Conservation (phyloP, 2,329 filamentous ascomycete genomes). For the Cytospora piceae region DNA sequence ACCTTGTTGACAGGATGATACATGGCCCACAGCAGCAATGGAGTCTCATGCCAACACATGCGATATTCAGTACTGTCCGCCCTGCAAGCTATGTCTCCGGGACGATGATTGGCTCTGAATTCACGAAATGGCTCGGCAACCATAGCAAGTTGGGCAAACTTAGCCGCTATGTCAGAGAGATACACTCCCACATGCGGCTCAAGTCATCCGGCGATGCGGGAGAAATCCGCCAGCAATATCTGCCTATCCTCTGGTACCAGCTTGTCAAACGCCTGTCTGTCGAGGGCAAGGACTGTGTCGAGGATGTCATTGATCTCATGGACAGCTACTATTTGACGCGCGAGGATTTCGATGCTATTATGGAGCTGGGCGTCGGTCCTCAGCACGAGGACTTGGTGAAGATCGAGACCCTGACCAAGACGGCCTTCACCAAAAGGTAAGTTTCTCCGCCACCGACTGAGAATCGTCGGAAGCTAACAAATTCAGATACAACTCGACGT, state of each 20-base stretch:
- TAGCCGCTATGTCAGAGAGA: conserved; percentile 82
- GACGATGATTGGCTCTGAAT: conserved; percentile 72
- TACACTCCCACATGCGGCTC: conserved; percentile 96
- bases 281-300: conserved; percentile 81
- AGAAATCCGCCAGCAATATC: conserved; percentile 91
- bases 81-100: conserved; percentile 88
- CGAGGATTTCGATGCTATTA: conserved; percentile 91
- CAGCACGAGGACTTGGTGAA: conserved; percentile 77
- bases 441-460: conserved; percentile 42
- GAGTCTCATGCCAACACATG: conserved; percentile 96
- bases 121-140: conserved; percentile 92
- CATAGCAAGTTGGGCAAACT: conserved; percentile 86
- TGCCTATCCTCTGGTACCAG: conserved; percentile 84
- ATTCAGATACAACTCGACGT: conserved; percentile 77
- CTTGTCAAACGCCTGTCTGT: conserved; percentile 73
- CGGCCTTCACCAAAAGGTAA: conserved; percentile 85
- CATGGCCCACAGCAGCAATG: conserved; percentile 98
- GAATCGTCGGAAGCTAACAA: conserved; percentile 30
- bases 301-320: conserved; percentile 90
- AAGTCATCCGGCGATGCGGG: conserved; percentile 87
- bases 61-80: conserved; percentile 90
- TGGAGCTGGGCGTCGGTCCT: conserved; percentile 86
- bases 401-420: conserved; percentile 84
- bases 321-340: conserved; percentile 94
- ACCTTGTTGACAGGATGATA: conserved; percentile 96